Conservation (phyloP, 169 alveolate species). For the Perkinsus chesapeaki region DNA sequence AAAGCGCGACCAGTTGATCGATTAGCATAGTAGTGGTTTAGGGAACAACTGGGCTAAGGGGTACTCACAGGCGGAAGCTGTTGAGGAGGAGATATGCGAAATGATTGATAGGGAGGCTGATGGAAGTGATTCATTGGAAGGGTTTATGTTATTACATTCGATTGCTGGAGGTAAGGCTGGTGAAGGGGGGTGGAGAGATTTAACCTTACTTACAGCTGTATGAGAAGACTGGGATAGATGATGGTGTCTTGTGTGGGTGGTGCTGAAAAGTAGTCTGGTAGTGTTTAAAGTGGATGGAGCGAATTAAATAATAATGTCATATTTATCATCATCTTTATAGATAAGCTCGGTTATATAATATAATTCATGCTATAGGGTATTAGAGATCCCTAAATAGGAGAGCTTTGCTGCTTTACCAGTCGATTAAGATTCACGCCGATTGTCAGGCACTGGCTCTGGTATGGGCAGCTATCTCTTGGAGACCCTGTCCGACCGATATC, state of each 20-base stretch:
- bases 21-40: not conserved
- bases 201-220: no score
- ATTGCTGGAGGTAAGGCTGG: slow-evolving; percentile 46
- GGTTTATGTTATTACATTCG: slow-evolving; percentile 94
- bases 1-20: not conserved
- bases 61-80: slow-evolving; percentile 82
- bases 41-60: slow-evolving; percentile 99
- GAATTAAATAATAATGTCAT: slow-evolving; percentile 27
- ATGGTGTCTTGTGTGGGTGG: not conserved
- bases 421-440: no score
- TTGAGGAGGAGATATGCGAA: slow-evolving; percentile 92
- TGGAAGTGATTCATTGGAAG: slow-evolving; percentile 95
- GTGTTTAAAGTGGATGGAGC: no score
- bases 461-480: slow-evolving; percentile 96
- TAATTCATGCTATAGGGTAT: not conserved
- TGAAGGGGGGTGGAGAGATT: no score
- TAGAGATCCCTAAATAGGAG: no score
- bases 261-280: no score
- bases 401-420: not conserved
- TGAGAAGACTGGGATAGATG: not conserved
- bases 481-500: slow-evolving; percentile 87
- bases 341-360: not conserved
- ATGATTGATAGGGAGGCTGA: slow-evolving; percentile 99
- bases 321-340: not conserved
- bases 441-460: slow-evolving; percentile 98